Evolutionary conservation across 345 rosid genomes (phyloP).

Genomic region (Ricinus communis): DNA sequence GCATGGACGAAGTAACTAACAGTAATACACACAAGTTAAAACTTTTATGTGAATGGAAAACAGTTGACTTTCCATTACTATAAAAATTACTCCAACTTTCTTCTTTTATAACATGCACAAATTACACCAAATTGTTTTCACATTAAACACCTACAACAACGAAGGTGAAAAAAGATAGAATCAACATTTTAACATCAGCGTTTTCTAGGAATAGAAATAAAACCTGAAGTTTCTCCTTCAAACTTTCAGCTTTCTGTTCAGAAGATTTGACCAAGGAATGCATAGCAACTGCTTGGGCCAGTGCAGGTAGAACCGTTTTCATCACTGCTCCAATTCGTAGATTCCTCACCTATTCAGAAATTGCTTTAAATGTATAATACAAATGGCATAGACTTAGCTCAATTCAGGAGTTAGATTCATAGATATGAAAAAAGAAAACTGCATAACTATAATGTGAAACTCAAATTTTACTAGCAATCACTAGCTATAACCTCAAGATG

Average conservation of each 20-base stretch:
- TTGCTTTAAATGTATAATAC: constrained; percentile 1
- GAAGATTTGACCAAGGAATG: constrained; percentile 41
- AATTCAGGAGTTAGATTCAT: too few relatives aligned
- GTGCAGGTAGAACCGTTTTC: constrained; percentile 82
- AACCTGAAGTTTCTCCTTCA: constrained; percentile 77
- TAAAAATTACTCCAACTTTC: background rate
- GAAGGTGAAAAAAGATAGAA: background rate
- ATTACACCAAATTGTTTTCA: background rate
- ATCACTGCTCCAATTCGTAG: constrained; percentile 93
- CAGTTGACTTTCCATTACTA: background rate
- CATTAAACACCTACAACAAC: background rate
- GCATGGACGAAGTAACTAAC: background rate
- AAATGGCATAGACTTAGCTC: too few relatives aligned
- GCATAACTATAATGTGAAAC: background rate
- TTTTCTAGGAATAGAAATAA: background rate
- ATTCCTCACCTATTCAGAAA: constrained; percentile 60
- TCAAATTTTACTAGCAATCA: background rate
- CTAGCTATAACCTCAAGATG: background rate
- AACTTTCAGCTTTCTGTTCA: constrained; percentile 35
- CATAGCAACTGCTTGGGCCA: constrained; percentile 78
- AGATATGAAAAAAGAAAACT: background rate
- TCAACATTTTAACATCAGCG: background rate
- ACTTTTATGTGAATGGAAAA: background rate
- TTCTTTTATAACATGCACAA: background rate
- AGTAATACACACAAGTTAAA: background rate